Percentiles rank a stretch among this genome's conserved stretches.
Conservation (phyloP, 2,329 filamentous ascomycete species). For the Colletotrichum simmondsii region DNA sequence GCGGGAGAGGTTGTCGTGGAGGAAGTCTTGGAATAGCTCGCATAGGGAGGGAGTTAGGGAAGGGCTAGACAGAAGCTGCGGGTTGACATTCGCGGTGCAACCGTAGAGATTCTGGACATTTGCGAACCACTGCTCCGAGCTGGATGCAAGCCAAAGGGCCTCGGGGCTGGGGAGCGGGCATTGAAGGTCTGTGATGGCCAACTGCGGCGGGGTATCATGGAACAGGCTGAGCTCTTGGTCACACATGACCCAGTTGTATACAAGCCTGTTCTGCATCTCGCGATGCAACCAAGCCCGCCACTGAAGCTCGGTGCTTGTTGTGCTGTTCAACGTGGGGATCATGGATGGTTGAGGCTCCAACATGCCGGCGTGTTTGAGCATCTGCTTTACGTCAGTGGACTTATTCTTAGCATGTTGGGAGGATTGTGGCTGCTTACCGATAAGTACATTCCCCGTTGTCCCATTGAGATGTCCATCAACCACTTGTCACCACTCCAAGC, state of each 20-base stretch:
- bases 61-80: slow-evolving; percentile 61
- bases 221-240: slow-evolving; percentile 78
- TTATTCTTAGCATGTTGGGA: not conserved
- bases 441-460: slow-evolving; percentile 78
- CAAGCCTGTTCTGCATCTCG: slow-evolving; percentile 73
- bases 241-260: slow-evolving; percentile 82
- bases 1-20: slow-evolving; percentile 69
- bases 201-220: slow-evolving; percentile 70
- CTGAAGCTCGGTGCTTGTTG: slow-evolving; percentile 57
- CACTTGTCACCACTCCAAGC: slow-evolving; percentile 82
- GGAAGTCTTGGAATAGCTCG: slow-evolving; percentile 75
- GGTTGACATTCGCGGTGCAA: slow-evolving; percentile 58
- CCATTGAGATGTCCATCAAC: slow-evolving; percentile 83
- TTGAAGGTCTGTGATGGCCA: slow-evolving; percentile 73
- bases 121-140: slow-evolving; percentile 67
- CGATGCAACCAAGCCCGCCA: slow-evolving; percentile 75
- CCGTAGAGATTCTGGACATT: slow-evolving; percentile 70
- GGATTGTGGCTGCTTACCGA: slow-evolving; percentile 55
- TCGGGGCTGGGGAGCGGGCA: slow-evolving; percentile 73
- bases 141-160: slow-evolving; percentile 70
- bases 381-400: slow-evolving; percentile 49
- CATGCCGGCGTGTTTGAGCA: slow-evolving; percentile 77
- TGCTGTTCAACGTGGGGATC: slow-evolving; percentile 54
- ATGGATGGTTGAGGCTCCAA: slow-evolving; percentile 63
- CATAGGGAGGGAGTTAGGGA: slow-evolving; percentile 68